Evolutionary conservation across 177 flowering plant genomes (phyloP).

Genomic region (Vitis hybrid): DNA sequence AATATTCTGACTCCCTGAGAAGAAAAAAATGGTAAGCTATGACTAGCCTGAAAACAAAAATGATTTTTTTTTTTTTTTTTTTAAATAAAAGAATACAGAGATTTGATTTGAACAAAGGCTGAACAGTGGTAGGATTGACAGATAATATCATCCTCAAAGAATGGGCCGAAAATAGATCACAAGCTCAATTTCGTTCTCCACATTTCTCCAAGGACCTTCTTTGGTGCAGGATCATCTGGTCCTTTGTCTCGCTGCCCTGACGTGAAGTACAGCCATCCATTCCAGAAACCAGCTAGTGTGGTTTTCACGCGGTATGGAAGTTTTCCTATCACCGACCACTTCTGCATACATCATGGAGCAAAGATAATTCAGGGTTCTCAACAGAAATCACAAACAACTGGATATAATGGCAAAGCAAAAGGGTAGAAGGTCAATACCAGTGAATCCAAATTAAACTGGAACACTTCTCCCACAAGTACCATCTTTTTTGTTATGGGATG

Average conservation of each 20-base stretch:
- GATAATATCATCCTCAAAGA: too few relatives aligned
- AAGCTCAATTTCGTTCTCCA: constrained; percentile 56
- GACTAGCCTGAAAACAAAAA: too few relatives aligned
- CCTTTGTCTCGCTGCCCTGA: constrained; percentile 77
- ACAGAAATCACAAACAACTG: not conserved
- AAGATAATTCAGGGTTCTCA: not conserved
- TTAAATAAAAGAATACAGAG: too few relatives aligned
- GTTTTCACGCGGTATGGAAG: constrained; percentile 64
- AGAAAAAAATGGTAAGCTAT: too few relatives aligned
- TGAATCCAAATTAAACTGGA: constrained; percentile 52
- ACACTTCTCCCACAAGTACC: constrained; percentile 62
- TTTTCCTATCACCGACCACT: constrained; percentile 57
- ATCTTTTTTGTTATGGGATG: constrained; percentile 71
- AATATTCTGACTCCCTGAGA: too few relatives aligned
- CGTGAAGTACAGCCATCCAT: constrained; percentile 71
- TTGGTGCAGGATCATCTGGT: constrained; percentile 64
- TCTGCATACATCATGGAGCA: constrained; percentile 33
- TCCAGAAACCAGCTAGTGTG: constrained; percentile 64
- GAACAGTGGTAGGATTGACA: too few relatives aligned
- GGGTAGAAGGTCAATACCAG: constrained; percentile 31
- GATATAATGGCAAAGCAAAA: not conserved
- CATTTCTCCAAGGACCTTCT: constrained; percentile 53
- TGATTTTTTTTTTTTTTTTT: too few relatives aligned
- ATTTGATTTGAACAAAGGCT: too few relatives aligned
- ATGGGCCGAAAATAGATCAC: too few relatives aligned